These are phyloP conservation scores for Silene coronaria DNA, from an alignment of 179 eudicot species.

Conservation along the genomic window DNA sequence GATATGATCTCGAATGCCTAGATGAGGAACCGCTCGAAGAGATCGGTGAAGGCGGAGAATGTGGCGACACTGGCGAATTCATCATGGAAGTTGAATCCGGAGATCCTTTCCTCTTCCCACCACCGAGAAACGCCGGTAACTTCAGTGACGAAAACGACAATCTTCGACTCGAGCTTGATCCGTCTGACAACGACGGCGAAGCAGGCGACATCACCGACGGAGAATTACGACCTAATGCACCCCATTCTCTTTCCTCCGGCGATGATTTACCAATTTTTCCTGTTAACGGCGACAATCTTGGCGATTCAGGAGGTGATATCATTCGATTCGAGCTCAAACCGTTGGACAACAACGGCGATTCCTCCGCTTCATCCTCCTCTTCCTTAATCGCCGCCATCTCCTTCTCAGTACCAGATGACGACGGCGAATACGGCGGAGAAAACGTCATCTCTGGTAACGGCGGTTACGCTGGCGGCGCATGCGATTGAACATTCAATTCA, in stretches of 20 bases:
- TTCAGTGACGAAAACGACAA: constrained; percentile 30
- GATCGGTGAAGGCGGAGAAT: constrained; percentile 31
- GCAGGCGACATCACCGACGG: constrained; percentile 10
- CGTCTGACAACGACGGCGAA: constrained; percentile 29
- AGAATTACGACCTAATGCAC: constrained; percentile 22
- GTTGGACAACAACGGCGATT: constrained; percentile 41
- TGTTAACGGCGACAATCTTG: constrained; percentile 37
- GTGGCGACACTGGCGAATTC: constrained; percentile 31
- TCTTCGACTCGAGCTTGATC: constrained; percentile 29
- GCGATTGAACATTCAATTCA: constrained; percentile 31
- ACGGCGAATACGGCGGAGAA: constrained; percentile 41
- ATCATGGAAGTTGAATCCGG: constrained; percentile 22
- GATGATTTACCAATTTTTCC: constrained; percentile 32
- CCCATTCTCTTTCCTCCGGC: constrained; percentile 35
- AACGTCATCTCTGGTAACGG: constrained; percentile 28
- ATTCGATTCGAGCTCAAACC: constrained; percentile 33
- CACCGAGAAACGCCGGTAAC: constrained; percentile 34
- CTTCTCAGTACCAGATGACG: constrained; percentile 44
- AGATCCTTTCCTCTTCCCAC: constrained; percentile 32
- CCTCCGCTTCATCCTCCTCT: constrained; percentile 38
- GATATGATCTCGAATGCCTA: constrained; percentile 24
- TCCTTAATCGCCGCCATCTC: constrained; percentile 31
- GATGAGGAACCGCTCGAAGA: constrained; percentile 25
- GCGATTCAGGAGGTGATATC: constrained; percentile 43
- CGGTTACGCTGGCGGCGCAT: constrained; percentile 28